Evolutionary conservation across 1,139 yeast species (phyloP), one percentile per base, ranked within the genome.

Genomic region (Debaryomyces sp.): DNA sequence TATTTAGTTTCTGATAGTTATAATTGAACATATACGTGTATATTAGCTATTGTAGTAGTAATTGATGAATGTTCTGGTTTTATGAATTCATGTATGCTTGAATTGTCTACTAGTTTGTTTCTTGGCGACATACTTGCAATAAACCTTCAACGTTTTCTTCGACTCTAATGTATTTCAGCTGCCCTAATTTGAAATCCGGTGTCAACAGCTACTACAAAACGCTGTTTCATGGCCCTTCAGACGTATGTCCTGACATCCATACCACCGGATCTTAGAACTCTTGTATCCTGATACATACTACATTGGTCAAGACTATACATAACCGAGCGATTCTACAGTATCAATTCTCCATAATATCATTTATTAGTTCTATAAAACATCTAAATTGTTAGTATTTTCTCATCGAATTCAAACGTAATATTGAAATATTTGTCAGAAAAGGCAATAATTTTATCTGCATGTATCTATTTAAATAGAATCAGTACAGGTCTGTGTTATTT

Each of bases 401-500:
- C 33, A 13, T 39, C 13, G 26, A 50, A 45, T 44, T 17, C 22
- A 43, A 8, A 2, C 18, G 12, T 21, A 5, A 17, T 34, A 8
- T 27, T 27, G 27, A 22, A 38, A 36, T 43, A 26, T 36, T 29
- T 34, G 40, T 61, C 63, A 57, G 61, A 47, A 46, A 46, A 69
- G 72, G 73, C 74, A 69, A 68, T 67, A 67, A 21, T 61, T 61
- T 68, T 68, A 64, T 71, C 72, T 66, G 68, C 75, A 71, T 51
- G 38, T 61, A 49, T 46, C 43, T 45, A 48, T 34, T 26, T 27
- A 37, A 50, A 49, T 47, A 49, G 58, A 60, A 62, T 80, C 81
- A 73, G 85, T 76, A 77, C 85, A 80, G 85, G 85, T 80, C 85
- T 80, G 85, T 80, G 83, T 74, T 66, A 68, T 70, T 69, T 70